Percentiles rank a stretch among this genome's conserved stretches.
Conservation (phyloP, 1,139 yeast genomes). For the Saccharomyces pastorianus region DNA sequence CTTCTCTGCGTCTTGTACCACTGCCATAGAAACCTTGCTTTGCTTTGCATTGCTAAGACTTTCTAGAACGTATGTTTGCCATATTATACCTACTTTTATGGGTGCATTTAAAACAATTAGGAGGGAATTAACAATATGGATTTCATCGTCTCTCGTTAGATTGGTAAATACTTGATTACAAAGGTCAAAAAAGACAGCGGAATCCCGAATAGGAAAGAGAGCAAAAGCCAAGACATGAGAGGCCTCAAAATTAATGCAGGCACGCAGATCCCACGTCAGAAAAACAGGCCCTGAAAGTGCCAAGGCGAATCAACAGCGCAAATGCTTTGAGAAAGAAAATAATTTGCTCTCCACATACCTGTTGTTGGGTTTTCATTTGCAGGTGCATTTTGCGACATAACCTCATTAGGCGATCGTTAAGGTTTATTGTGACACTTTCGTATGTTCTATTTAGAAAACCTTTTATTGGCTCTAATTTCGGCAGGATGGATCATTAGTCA, state of each 20-base stretch:
- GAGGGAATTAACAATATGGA: too few relatives aligned
- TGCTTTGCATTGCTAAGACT: neutral
- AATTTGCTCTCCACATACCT: neutral
- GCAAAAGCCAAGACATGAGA: neutral
- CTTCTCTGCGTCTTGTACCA: neutral
- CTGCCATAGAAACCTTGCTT: neutral
- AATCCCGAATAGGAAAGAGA: neutral
- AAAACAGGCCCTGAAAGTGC: neutral
- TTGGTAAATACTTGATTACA: too few relatives aligned
- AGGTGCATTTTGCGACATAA: neutral
- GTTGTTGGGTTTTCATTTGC: neutral
- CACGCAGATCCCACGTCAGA: neutral
- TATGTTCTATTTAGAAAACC: neutral
- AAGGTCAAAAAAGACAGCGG: too few relatives aligned
- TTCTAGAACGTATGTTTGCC: too few relatives aligned
- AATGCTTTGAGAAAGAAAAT: neutral
- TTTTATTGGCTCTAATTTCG: neutral
- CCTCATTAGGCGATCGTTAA: neutral
- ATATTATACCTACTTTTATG: neutral
- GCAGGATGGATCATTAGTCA: neutral
- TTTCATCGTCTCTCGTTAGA: too few relatives aligned
- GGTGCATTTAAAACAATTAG: neutral
- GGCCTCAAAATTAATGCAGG: neutral
- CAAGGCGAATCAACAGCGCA: neutral
- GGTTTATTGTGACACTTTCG: neutral